These are phyloP conservation scores for Triticum timopheevii DNA, from an alignment of 176 grass and related monocot species.

Conservation along the genomic window DNA sequence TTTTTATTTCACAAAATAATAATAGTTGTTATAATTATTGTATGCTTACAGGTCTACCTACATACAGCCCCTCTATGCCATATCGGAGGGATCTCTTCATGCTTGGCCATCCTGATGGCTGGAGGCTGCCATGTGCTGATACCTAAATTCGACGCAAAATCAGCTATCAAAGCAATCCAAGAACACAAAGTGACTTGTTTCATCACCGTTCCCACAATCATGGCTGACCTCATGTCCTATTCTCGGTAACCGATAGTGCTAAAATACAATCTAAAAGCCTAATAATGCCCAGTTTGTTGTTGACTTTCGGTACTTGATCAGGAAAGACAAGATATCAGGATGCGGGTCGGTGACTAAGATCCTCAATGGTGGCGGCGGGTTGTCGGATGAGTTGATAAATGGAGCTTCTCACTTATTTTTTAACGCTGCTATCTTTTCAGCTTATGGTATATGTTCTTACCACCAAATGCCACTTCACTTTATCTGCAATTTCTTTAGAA, in stretches of 20 bases:
- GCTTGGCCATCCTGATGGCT: constrained; percentile 65
- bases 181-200: constrained; percentile 73
- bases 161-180: constrained; percentile 43
- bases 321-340: constrained; percentile 36
- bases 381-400: constrained; percentile 53
- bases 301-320: constrained; percentile 22
- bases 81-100: constrained; percentile 92
- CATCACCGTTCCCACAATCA: constrained; percentile 84
- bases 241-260: constrained; percentile 32
- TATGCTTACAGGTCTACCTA: constrained; percentile 65
- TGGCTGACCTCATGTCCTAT: constrained; percentile 76
- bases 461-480: neutral
- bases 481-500: neutral
- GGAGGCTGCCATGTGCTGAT: constrained; percentile 70
- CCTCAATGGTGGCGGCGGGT: constrained; percentile 74
- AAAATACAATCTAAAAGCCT: neutral
- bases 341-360: constrained; percentile 56
- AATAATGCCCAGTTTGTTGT: neutral
- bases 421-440: constrained; percentile 66
- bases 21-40: neutral
- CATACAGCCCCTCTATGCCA: constrained; percentile 80
- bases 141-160: constrained; percentile 73
- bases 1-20: neutral
- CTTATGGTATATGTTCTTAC: constrained; percentile 60
- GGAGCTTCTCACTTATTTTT: constrained; percentile 55